phyloP scores from a whole-genome alignment of 2,329 filamentous ascomycete genomes.

The Byssochlamys sp. region DNA sequence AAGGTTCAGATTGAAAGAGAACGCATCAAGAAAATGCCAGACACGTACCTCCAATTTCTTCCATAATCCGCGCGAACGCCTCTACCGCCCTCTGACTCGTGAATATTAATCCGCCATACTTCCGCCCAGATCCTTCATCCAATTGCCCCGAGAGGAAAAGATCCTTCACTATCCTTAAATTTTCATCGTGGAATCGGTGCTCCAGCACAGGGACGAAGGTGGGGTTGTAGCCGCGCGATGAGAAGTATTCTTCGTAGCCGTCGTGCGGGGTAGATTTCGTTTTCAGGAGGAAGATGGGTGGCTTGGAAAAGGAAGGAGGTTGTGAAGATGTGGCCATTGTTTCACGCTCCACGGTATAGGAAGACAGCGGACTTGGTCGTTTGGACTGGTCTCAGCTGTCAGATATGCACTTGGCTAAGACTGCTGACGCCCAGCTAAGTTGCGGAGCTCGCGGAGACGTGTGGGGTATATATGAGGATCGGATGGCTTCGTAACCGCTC shows the following conservation, averaged over 20 bases:
- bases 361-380: neutral
- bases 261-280: constrained; percentile 38
- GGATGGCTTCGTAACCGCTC: neutral
- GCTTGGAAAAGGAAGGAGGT: constrained; percentile 1
- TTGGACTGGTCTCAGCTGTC: neutral
- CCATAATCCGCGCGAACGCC: constrained; percentile 31
- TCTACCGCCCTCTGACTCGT: constrained; percentile 43
- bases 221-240: constrained; percentile 21
- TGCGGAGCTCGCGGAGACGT: neutral
- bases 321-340: neutral
- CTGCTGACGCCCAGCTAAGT: neutral
- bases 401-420: neutral
- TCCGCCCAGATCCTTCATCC: constrained; percentile 5
- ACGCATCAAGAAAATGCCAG: neutral
- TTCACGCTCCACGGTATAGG: neutral
- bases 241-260: constrained; percentile 38
- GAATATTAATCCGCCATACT: constrained; percentile 41
- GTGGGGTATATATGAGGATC: neutral
- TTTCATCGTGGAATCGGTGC: constrained; percentile 31
- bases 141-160: constrained; percentile 28
- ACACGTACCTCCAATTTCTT: constrained; percentile 20
- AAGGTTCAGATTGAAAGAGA: neutral
- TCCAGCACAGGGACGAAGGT: constrained; percentile 40
- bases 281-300: constrained; percentile 40
- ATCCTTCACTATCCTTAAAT: constrained; percentile 24